Evolutionary conservation across 1,139 yeast genomes (phyloP).

Genomic region (Candida neerlandica): DNA sequence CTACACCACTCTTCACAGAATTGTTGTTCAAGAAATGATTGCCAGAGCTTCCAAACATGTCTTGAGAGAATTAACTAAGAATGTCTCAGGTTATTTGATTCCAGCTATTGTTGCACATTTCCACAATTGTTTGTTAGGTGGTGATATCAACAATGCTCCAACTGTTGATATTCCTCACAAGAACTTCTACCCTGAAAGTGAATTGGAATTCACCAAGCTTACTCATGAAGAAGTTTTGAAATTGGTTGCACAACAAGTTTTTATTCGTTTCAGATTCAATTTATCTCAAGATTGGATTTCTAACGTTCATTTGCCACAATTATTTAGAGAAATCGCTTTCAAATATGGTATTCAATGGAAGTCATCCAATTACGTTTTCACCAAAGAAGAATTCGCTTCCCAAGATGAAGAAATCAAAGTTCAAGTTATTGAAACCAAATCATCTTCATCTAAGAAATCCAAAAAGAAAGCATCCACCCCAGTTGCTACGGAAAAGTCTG

Average conservation of each 20-base stretch:
- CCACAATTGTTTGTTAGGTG: slow-evolving; percentile 72
- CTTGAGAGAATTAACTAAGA: slow-evolving; percentile 51
- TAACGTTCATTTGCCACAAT: slow-evolving; percentile 39
- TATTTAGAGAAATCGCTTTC: slow-evolving; percentile 72
- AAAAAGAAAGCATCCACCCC: slow-evolving; percentile 38
- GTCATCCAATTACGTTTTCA: slow-evolving; percentile 53
- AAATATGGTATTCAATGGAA: slow-evolving; percentile 90
- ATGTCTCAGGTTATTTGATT: slow-evolving; percentile 56
- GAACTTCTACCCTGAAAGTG: slow-evolving; percentile 44
- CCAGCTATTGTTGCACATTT: slow-evolving; percentile 67
- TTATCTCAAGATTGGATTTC: slow-evolving; percentile 54
- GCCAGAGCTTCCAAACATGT: slow-evolving; percentile 80
- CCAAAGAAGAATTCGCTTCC: slow-evolving; percentile 46
- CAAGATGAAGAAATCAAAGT: slow-evolving; percentile 22
- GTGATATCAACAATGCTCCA: slow-evolving; percentile 46
- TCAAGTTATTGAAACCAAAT: slow-evolving; percentile 18
- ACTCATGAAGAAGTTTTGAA: slow-evolving; percentile 47
- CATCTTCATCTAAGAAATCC: slow-evolving; percentile 21
- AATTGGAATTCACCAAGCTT: slow-evolving; percentile 47
- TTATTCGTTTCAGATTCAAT: slow-evolving; percentile 60
- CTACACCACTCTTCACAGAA: slow-evolving; percentile 46
- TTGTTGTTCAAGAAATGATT: slow-evolving; percentile 69
- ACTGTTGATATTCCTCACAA: slow-evolving; percentile 43
- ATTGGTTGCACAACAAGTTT: slow-evolving; percentile 54
- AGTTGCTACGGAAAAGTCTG: slow-evolving; percentile 23